These are phyloP conservation scores for Tinospora cordifolia DNA, from an alignment of 164 flowering plant species.

Conservation along the genomic window DNA sequence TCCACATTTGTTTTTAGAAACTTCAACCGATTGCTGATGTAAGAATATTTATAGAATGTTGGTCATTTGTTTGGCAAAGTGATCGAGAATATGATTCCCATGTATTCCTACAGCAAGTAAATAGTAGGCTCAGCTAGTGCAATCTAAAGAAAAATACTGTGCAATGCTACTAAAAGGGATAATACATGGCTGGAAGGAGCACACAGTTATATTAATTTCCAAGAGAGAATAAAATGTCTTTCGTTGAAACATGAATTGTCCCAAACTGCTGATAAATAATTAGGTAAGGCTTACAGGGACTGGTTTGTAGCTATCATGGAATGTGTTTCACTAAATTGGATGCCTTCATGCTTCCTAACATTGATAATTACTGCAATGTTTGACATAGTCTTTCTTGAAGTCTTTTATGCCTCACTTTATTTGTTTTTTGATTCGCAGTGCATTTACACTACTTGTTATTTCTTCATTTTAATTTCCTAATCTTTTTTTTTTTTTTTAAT, in stretches of 20 bases:
- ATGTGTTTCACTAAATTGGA: too few species aligned
- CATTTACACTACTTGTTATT: too few species aligned
- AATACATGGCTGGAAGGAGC: not conserved
- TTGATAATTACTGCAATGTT: not conserved
- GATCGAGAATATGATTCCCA: not conserved
- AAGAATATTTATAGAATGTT: not conserved
- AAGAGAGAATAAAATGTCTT: too few species aligned
- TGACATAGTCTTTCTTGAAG: not conserved
- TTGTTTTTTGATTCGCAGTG: not conserved
- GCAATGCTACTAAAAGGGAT: not conserved
- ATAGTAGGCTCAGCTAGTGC: too few species aligned
- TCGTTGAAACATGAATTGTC: too few species aligned
- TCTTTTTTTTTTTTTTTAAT: too few species aligned
- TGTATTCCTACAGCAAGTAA: not conserved
- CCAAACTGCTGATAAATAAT: too few species aligned
- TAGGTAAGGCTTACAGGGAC: too few species aligned
- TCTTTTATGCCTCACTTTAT: not conserved
- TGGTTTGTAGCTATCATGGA: too few species aligned
- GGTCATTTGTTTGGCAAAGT: not conserved
- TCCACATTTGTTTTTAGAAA: too few species aligned
- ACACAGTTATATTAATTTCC: not conserved
- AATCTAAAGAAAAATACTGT: not conserved
- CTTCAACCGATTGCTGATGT: not conserved
- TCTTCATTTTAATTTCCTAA: too few species aligned
- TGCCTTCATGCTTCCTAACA: too few species aligned